Evolutionary conservation across 31 red algal species (phyloP), one percentile per base, ranked within the genome.

Genomic region (Odonthalia washingtoniensis): DNA sequence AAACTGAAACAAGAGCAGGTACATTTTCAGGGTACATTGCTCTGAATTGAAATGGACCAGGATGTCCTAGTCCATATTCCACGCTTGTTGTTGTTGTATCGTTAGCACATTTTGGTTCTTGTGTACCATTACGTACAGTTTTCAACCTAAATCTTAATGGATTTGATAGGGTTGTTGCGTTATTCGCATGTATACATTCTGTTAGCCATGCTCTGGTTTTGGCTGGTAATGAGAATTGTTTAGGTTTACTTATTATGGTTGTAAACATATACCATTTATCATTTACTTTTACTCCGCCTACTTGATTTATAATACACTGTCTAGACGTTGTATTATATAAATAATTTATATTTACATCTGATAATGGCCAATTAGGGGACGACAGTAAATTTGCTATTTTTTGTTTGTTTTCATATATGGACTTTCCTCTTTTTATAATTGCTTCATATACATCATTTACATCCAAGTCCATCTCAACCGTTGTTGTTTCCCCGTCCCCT

Each of bases 1-100:
- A 64, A 24, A 67, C 77, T 9, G 36, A 16, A 5, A 31, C 2
- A 21, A 89, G 3, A 34, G 86, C 86, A 3, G 66, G 31, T 63
- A 68, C 74, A n/a, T 80, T 27, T 4, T 80, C 77, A 21, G 57
- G 34, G 40, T 40, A 45, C 12, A 32, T 77, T 3, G 27, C 37
- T 42, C 61, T 35, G 61, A 65, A 76, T 36, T 65, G 64, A 18
- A 49, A 14, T 0, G 61, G 70, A 3, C 2, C 16, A 9, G 60
- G 57, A 1, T 53, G n/a, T 4, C 84, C 72, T 14, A 3, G 3
- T 24, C 72, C 0, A 35, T 21, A 30, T 0, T 40, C 52, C 31
- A 38, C 2, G 28, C 65, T 60, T n/a, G 62, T 87, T 28, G 65
- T 77, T 26, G 64, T 41, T 44, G 62, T 40, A 61, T 28, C 30